These are phyloP conservation scores for Macrophomina tecta DNA, from an alignment of 2,329 filamentous ascomycete genomes.

Conservation along the genomic window DNA sequence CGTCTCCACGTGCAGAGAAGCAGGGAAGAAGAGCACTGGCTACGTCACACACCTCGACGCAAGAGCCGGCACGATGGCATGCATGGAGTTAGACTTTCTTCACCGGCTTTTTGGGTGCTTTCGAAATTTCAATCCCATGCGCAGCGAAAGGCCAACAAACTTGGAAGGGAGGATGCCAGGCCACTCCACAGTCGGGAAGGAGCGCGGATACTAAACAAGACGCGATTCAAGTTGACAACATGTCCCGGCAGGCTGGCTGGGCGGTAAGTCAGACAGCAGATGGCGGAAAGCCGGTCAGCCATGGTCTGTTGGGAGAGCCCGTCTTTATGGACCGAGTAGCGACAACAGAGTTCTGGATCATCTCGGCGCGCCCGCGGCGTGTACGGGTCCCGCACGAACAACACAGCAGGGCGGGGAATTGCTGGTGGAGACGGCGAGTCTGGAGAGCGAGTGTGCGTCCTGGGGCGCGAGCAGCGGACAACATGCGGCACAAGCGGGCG, in stretches of 20 bases:
- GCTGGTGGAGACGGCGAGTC: conserved; percentile 16
- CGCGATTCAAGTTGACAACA: conserved; percentile 2
- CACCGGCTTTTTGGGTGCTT: not conserved
- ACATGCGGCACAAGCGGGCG: conserved; percentile 4
- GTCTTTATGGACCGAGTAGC: conserved; percentile 7
- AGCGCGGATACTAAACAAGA: not conserved
- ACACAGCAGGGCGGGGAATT: conserved; percentile 23
- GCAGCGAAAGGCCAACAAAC: not conserved
- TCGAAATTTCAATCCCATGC: not conserved
- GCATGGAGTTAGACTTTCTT: not conserved
- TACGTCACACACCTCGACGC: conserved; percentile 4
- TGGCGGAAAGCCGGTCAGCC: conserved; percentile 2
- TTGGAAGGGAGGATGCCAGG: not conserved
- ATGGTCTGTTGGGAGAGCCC: not conserved
- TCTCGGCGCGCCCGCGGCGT: conserved; percentile 21
- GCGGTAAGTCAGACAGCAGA: conserved; percentile 1
- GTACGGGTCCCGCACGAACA: conserved; percentile 23
- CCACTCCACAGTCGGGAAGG: not conserved
- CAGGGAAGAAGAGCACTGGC: not conserved
- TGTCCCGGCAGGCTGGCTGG: not conserved
- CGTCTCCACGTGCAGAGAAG: conserved; percentile 3
- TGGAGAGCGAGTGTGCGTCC: conserved; percentile 20
- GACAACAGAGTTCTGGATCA: conserved; percentile 7
- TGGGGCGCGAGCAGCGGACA: conserved; percentile 12
- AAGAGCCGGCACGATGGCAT: not conserved